These are phyloP conservation scores for Chloranthus sessilifolius DNA, from an alignment of 164 flowering plant species.

Conservation along the genomic window DNA sequence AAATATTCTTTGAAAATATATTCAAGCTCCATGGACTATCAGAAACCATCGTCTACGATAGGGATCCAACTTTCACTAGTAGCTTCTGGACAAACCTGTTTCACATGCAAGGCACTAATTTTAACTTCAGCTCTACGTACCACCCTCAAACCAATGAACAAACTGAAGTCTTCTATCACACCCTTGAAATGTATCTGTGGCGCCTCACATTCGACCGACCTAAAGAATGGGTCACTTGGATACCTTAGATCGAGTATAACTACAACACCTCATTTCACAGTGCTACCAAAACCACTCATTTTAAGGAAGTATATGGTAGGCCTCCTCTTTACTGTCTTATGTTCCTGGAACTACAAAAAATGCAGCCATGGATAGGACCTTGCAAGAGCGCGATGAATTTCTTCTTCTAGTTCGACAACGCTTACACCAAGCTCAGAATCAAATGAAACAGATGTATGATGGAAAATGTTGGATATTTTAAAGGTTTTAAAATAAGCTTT, in stretches of 20 bases:
- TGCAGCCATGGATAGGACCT: not conserved
- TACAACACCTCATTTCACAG: not conserved
- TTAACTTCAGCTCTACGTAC: conserved; percentile 1
- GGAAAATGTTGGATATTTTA: too few relatives aligned
- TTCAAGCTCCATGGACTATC: conserved; percentile 1
- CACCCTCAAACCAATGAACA: conserved; percentile 4
- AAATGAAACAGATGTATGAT: too few relatives aligned
- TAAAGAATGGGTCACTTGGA: not conserved
- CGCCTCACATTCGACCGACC: not conserved
- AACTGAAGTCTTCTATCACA: not conserved
- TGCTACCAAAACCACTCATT: not conserved
- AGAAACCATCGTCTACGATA: not conserved
- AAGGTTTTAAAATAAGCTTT: too few relatives aligned
- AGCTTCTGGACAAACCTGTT: not conserved
- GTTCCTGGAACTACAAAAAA: not conserved
- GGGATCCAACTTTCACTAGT: conserved; percentile 1
- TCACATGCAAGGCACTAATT: not conserved
- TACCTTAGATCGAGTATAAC: not conserved
- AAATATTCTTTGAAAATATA: not conserved
- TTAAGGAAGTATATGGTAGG: conserved; percentile 1
- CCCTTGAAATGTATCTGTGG: not conserved
- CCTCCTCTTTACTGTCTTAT: not conserved
- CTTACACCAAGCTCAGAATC: too few relatives aligned
- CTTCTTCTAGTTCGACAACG: too few relatives aligned
- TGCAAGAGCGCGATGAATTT: not conserved